phyloP scores from a whole-genome alignment of 768 basidiomycete species.

The Rhizopogon rudus region DNA sequence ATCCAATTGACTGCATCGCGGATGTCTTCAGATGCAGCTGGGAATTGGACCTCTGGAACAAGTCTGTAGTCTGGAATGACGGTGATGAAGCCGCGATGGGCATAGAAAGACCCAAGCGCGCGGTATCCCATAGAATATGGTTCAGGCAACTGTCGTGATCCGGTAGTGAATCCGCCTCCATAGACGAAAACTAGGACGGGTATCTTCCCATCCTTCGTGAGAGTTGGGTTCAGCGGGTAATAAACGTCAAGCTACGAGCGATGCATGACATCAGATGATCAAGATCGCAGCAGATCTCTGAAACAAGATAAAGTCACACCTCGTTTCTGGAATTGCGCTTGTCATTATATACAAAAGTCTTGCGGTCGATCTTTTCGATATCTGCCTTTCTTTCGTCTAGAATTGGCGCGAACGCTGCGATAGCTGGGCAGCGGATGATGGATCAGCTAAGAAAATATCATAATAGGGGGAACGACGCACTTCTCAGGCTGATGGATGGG shows the following conservation, averaged over 20 bases:
- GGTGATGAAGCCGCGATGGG: constrained; percentile 52
- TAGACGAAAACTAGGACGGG: constrained; percentile 63
- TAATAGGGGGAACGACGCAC: constrained; percentile 21
- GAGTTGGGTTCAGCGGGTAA: constrained; percentile 38
- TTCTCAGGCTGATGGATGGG: constrained; percentile 26
- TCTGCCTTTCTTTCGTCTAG: constrained; percentile 41
- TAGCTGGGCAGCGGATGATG: constrained; percentile 30
- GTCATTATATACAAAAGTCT: constrained; percentile 53
- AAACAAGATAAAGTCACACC: background rate
- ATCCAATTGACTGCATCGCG: constrained; percentile 57
- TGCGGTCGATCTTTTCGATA: constrained; percentile 44
- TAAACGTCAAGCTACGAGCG: constrained; percentile 57
- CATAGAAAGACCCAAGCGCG: constrained; percentile 59
- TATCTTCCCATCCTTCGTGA: constrained; percentile 23
- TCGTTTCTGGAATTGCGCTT: background rate
- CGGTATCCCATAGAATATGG: constrained; percentile 49
- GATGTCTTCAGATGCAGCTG: constrained; percentile 50
- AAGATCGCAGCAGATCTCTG: background rate
- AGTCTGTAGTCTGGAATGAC: constrained; percentile 69
- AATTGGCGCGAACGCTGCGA: constrained; percentile 43
- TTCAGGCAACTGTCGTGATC: constrained; percentile 41
- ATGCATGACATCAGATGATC: background rate
- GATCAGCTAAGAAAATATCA: background rate
- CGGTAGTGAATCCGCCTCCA: constrained; percentile 58
- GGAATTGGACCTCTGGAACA: constrained; percentile 52